Base-by-base conservation (phyloP, 23 red algal genomes). In the Agarophyton chilense region DNA sequence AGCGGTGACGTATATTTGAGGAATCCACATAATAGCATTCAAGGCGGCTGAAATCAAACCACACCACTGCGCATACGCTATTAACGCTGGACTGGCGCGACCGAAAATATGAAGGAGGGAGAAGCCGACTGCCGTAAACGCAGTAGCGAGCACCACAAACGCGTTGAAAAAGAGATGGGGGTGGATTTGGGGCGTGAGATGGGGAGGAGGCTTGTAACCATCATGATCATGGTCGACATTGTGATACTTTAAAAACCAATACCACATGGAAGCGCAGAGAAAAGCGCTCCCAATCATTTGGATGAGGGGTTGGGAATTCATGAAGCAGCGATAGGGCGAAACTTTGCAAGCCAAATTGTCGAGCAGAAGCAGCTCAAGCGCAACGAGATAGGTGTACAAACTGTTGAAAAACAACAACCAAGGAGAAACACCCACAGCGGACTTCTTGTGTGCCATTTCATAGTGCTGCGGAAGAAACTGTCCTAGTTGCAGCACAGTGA, bases 1-100 rank as follows among this genome's bases (percentile, higher is more conserved):
- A n/a, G 32, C 77, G 12, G 94, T 96, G 34, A 87, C 72, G 25
- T 60, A 45, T 61, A 96, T 96, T 61, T 96, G 94, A 38, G 94
- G 94, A 34, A 92, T 81, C 94, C 94, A 96, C 94, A 96, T 96
- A 21, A 96, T 64, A 35, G 87, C 89, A 52, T 91, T 92, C 22
- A 96, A 32, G 4, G 82, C 47, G 8, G 88, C 88, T 8, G 88
- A 42, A 26, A 88, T 14, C 22, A 89, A 47, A 54, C 94, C 94
- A 70, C 88, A 96, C 52, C 26, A 52, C n/a, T 96, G 70, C 0
- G 94, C 94, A 79, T 87, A 92, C 0, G 64, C 19, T 39, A 24
- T 67, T 33, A 81, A 31, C 11, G 79, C 22, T 21, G 36, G 36
- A 29, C 63, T 79, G 40, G 56, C n/a, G 13, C 40, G 52, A 43